Evolutionary conservation across 2,329 filamentous ascomycete genomes (phyloP), one percentile per base, ranked within the genome.

Genomic region (Didymosphaeria variabile): DNA sequence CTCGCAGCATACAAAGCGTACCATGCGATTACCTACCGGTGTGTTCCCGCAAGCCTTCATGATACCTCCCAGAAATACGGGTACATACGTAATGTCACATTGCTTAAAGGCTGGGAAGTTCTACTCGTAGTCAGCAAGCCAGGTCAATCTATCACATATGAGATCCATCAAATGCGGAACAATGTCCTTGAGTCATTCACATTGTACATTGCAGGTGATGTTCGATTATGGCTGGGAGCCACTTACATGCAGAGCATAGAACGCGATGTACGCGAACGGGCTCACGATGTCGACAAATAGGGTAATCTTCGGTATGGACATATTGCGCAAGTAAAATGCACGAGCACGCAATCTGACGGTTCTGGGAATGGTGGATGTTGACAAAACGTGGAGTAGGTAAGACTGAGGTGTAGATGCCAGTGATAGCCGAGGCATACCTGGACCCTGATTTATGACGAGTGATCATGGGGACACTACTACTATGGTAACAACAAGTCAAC

Each of bases 241-340:
- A 74, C 83, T 65, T 77, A 87, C 86, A 71, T 81, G 79, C 31
- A 85, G 72, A 36, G 87, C 75, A 67, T 85, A 82, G 71, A 87
- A 89, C 2, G 84, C 87, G 58, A 88, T 79, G 67, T 88, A 89
- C 0, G 80, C 85, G 72, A 89, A 89, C 0, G 87, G 87, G 61
- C 82, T 85, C 26, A 89, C 81, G 12, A 87, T 79, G 76, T 89
- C 87, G 49, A 88, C 72, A 66, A 85, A 88, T 15, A 89, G 77
- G 0, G 83, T 87, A 55, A 89, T 79, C 68, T 83, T 83, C 4
- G 83, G 80, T 47, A 73, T 76, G 23, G 80, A 67, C 83, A 85
- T 85, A n/a, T n/a, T 17, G 19, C 23, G 31, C 17, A 29, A 60
- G 13, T 40, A 3, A 32, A 12, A 36, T 31, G 5, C n/a, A 29